Evolutionary conservation across 768 basidiomycete species (phyloP).

Genomic region (Hygrocybe punicea): DNA sequence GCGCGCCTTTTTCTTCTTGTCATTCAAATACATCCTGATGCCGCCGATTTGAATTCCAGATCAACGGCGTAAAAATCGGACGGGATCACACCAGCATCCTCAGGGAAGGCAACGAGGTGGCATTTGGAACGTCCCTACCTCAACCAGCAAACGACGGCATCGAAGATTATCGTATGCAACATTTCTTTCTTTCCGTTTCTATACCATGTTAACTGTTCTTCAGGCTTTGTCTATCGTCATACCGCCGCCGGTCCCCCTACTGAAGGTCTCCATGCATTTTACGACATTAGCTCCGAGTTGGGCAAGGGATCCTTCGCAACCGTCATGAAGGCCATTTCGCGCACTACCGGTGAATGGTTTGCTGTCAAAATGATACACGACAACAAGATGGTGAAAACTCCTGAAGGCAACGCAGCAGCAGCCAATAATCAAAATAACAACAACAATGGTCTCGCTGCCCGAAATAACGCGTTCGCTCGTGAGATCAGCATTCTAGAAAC

Average conservation of each 20-base stretch:
- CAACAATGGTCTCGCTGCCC: constrained; percentile 10
- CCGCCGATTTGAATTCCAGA: constrained; percentile 37
- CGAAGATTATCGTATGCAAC: constrained; percentile 72
- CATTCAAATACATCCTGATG: not conserved
- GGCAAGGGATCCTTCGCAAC: constrained; percentile 92
- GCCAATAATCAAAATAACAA: constrained; percentile 14
- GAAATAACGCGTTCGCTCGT: constrained; percentile 47
- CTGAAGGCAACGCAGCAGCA: constrained; percentile 22
- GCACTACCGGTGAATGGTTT: constrained; percentile 65
- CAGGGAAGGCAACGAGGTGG: constrained; percentile 80
- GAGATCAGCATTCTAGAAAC: constrained; percentile 78
- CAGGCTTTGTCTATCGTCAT: constrained; percentile 73
- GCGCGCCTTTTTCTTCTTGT: constrained; percentile 19
- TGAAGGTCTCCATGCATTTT: constrained; percentile 58
- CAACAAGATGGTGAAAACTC: constrained; percentile 35
- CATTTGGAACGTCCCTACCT: constrained; percentile 63
- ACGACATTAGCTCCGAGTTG: constrained; percentile 67
- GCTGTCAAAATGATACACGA: constrained; percentile 87
- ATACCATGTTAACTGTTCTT: not conserved
- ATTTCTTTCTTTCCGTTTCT: not conserved
- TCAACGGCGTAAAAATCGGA: constrained; percentile 65
- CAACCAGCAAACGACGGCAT: constrained; percentile 43
- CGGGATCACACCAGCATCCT: constrained; percentile 54
- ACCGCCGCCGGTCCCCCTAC: constrained; percentile 48
- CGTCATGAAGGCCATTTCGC: constrained; percentile 78